Evolutionary conservation across 495 filamentous ascomycete species (phyloP), one percentile per base, ranked within the genome.

Genomic region (Xylaria venustula): DNA sequence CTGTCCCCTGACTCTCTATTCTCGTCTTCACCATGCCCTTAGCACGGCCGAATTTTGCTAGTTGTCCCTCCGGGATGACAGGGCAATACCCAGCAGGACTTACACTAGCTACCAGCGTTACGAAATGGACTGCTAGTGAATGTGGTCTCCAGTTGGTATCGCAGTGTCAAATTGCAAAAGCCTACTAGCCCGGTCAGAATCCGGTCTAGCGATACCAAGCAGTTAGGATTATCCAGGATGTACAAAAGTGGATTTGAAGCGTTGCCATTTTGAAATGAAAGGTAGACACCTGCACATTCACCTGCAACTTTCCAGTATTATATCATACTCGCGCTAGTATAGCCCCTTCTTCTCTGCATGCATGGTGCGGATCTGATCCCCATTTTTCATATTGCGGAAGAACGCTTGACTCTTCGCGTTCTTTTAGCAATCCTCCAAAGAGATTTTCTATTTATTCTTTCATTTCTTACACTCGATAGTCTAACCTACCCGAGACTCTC

Each of bases 381-480:
- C 58, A 48, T 54, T 61, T 61, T 61, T 61, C 58, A 61, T 61
- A 47, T 61, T 46, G 58, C 49, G 32, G 37, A 37, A 49, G 57
- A 52, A 58, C 32, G 20, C 55, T 48, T 40, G 44, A 44, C 48
- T 52, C 52, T 19, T 51, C 46, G 22, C 34, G 37, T 36, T 25
- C 40, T 22, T 45, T 45, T 51, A 17, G 48, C 17, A 52, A 25
- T 37, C 30, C 19, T 32, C 3, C 25, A 56, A 37, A 12, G 54
- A 22, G 17, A 46, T 60, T 30, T 48, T 44, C 28, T 30, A 7
- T 36, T 45, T 34, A 15, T 25, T 42, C 37, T 53, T 48, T 49
- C 54, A 34, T 48, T 17, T 26, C 32, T 40, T 26, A 47, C 28
- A 12, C 23, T 28, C 15, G 36, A 48, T 25, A 36, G 14, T 37